These are phyloP conservation scores for Metschnikowia reukaufii DNA, from an alignment of 805 yeast genomes.

Conservation along the genomic window DNA sequence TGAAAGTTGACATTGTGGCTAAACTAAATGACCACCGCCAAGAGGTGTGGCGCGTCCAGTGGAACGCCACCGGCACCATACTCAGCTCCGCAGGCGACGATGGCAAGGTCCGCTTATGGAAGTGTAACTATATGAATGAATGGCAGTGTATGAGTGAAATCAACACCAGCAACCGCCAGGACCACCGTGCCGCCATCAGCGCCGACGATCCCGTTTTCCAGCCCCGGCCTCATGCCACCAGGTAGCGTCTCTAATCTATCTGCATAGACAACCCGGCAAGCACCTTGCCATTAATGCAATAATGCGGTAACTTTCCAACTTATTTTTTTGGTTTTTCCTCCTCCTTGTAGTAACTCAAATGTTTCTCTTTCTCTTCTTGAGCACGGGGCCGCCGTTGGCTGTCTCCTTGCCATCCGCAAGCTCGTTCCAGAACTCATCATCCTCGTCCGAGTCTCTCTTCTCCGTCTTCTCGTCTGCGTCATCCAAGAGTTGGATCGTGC, in stretches of 20 bases:
- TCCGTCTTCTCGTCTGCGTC: conserved; percentile 35
- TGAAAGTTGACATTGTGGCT: conserved; percentile 59
- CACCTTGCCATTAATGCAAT: too few species aligned
- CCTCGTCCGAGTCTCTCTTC: conserved; percentile 25
- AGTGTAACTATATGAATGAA: conserved; percentile 77
- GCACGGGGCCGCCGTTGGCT: conserved; percentile 24
- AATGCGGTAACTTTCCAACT: too few species aligned
- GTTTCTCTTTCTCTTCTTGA: conserved; percentile 33
- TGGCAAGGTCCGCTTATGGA: conserved; percentile 90
- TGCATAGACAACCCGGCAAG: too few species aligned
- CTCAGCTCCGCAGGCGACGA: conserved; percentile 94
- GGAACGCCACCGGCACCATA: conserved; percentile 94
- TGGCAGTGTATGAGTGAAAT: conserved; percentile 89
- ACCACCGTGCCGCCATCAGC: conserved; percentile 8
- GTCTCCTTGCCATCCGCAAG: conserved; percentile 25
- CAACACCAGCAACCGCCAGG: conserved; percentile 22
- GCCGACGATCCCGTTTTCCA: conserved; percentile 9
- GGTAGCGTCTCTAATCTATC: too few species aligned
- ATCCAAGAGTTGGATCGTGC: conserved; percentile 51
- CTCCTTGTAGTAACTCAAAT: conserved; percentile 1
- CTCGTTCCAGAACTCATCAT: conserved; percentile 41
- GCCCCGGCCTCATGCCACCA: not conserved
- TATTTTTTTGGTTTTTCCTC: too few species aligned
- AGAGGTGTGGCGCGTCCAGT: conserved; percentile 94
- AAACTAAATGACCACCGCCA: conserved; percentile 74